phyloP scores from a whole-genome alignment of 345 rosid species.

The Eucalyptus pauciflora region DNA sequence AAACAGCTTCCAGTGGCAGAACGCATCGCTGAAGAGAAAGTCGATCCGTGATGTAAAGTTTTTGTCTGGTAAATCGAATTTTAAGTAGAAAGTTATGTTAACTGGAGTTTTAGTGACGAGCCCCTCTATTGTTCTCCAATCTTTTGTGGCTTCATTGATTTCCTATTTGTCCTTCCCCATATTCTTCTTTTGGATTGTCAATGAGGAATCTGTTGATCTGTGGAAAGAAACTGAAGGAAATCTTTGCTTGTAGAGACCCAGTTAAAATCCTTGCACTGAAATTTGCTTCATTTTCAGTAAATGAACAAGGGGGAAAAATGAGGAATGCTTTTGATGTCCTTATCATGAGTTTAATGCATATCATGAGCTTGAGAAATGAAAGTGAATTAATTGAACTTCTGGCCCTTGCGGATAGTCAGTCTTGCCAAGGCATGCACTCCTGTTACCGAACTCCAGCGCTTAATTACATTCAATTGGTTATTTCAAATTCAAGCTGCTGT shows the following conservation, averaged over 20 bases:
- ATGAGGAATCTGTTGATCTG: not conserved
- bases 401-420: not conserved
- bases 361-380: not conserved
- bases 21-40: constrained; percentile 30
- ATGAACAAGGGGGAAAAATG: not conserved
- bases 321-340: not conserved
- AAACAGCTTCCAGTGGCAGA: constrained; percentile 29
- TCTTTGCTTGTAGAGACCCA: not conserved
- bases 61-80: not conserved
- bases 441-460: not conserved
- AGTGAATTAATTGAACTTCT: not conserved
- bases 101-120: not conserved
- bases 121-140: not conserved
- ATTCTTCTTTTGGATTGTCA: not conserved
- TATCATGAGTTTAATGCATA: not conserved
- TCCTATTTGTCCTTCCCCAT: not conserved
- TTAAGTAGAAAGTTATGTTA: not conserved
- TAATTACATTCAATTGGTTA: not conserved
- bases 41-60: constrained; percentile 7
- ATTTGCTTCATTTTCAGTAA: not conserved
- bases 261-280: not conserved
- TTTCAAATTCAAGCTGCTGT: not conserved
- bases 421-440: not conserved
- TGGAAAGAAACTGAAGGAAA: not conserved
- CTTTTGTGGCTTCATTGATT: not conserved